phyloP scores from a whole-genome alignment of 768 basidiomycete genomes.

The Agaricus bisporus region DNA sequence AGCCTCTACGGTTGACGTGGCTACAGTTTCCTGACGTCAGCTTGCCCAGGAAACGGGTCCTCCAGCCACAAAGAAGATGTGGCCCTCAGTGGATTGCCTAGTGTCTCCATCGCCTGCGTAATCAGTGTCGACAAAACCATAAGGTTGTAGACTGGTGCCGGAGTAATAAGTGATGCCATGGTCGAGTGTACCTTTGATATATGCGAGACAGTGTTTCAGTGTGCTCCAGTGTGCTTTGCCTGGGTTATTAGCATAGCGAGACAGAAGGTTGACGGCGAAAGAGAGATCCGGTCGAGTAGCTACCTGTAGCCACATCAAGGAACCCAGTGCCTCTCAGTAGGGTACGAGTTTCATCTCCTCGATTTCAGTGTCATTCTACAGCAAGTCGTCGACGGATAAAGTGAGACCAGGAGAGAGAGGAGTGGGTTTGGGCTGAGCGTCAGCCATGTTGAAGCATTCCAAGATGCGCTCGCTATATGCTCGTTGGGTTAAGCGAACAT shows the following conservation, averaged over 20 bases:
- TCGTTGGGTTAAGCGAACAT: background rate
- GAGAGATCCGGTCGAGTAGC: slow-evolving; percentile 19
- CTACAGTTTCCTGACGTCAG: slow-evolving; percentile 18
- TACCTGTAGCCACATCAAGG: slow-evolving; percentile 18
- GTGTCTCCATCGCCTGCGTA: slow-evolving; percentile 17
- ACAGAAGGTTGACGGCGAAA: slow-evolving; percentile 34
- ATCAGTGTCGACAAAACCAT: slow-evolving; percentile 13
- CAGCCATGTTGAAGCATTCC: slow-evolving; percentile 6
- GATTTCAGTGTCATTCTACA: too few species aligned
- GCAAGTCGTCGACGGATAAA: background rate
- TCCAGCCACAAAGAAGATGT: slow-evolving; percentile 18
- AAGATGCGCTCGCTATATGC: slow-evolving; percentile 7
- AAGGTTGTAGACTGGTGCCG: background rate
- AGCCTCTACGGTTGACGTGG: slow-evolving; percentile 14
- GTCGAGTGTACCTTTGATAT: background rate
- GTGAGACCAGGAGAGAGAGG: slow-evolving; percentile 4
- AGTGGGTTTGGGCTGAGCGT: slow-evolving; percentile 8
- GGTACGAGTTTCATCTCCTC: background rate
- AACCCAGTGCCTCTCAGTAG: slow-evolving; percentile 15
- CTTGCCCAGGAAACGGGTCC: slow-evolving; percentile 23
- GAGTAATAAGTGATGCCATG: background rate
- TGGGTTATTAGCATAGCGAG: slow-evolving; percentile 10
- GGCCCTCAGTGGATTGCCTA: slow-evolving; percentile 19
- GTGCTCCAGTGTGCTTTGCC: slow-evolving; percentile 10
- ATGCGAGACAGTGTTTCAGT: background rate